Evolutionary conservation across 2,329 filamentous ascomycete species (phyloP).

Genomic region (Aspergillus sp.): DNA sequence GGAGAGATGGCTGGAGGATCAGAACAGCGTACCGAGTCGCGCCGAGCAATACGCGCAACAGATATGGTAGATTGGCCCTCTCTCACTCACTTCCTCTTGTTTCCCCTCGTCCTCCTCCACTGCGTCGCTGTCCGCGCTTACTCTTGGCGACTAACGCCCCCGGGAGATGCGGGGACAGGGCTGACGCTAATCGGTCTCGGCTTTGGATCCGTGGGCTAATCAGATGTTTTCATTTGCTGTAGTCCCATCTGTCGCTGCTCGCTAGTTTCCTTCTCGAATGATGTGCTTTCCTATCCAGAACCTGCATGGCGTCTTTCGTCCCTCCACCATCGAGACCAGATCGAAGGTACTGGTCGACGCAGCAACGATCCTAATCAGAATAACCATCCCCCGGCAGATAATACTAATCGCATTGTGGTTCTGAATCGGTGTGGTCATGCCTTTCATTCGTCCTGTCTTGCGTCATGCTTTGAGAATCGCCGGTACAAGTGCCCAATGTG

Average conservation of each 20-base stretch:
- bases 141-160: slow-evolving; percentile 9
- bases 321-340: slow-evolving; percentile 1
- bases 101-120: slow-evolving; percentile 1
- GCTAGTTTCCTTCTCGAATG: slow-evolving; percentile 13
- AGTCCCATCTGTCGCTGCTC: slow-evolving; percentile 26
- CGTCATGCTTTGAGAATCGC: slow-evolving; percentile 25
- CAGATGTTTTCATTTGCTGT: neutral
- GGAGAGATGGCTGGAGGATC: slow-evolving; percentile 24
- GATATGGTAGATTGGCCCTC: slow-evolving; percentile 18
- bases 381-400: neutral
- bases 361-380: too few species aligned
- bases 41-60: slow-evolving; percentile 18
- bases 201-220: slow-evolving; percentile 8
- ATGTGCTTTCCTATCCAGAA: slow-evolving; percentile 14
- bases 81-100: neutral
- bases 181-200: slow-evolving; percentile 13
- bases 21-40: slow-evolving; percentile 10
- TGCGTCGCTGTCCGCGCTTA: neutral
- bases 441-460: slow-evolving; percentile 24
- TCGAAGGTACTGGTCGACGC: too few species aligned
- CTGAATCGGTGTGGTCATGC: slow-evolving; percentile 24
- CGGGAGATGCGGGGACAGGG: slow-evolving; percentile 14
- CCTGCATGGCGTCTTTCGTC: slow-evolving; percentile 9
- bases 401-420: slow-evolving; percentile 11
- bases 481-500: slow-evolving; percentile 26